Conservation (phyloP, 1,284 basidiomycete genomes). For the Sphagnurus paluster region DNA sequence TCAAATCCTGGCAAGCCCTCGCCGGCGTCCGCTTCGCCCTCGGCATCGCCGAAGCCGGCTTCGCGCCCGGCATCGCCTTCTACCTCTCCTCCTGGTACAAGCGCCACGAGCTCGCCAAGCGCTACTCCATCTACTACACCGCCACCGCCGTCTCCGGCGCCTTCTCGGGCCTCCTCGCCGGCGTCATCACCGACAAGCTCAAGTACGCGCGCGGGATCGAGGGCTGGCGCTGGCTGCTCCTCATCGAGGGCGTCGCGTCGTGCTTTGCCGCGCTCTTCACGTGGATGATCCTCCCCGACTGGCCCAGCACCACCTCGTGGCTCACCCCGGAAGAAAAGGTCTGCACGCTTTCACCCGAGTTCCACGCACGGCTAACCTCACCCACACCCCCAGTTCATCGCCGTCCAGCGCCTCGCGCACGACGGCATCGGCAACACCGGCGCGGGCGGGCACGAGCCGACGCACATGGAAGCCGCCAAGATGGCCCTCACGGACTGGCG, state of each 20-base stretch:
- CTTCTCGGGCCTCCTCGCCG: constrained; percentile 3
- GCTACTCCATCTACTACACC: not conserved
- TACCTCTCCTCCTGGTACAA: constrained; percentile 1
- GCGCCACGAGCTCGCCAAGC: constrained; percentile 1
- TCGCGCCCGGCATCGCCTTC: not conserved
- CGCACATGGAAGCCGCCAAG: not conserved
- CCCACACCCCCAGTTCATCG: not conserved
- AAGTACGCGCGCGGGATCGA: not conserved
- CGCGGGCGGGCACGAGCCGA: not conserved
- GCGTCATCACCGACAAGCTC: constrained; percentile 2
- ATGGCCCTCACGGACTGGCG: constrained; percentile 3
- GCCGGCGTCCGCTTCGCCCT: not conserved
- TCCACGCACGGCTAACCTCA: not conserved
- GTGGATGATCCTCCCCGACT: constrained; percentile 7
- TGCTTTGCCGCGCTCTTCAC: constrained; percentile 4
- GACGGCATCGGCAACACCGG: constrained; percentile 3
- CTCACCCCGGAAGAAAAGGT: constrained; percentile 5
- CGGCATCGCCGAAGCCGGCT: not conserved
- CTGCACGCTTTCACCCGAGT: not conserved
- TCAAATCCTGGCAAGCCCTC: not conserved
- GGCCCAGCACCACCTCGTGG: constrained; percentile 3
- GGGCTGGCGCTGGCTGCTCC: constrained; percentile 1
- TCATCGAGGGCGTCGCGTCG: constrained; percentile 3
- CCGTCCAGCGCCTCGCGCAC: not conserved
- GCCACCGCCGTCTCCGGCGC: not conserved